These are phyloP conservation scores for Isabelozyma heimii DNA, from an alignment of 805 yeast genomes.

Conservation along the genomic window DNA sequence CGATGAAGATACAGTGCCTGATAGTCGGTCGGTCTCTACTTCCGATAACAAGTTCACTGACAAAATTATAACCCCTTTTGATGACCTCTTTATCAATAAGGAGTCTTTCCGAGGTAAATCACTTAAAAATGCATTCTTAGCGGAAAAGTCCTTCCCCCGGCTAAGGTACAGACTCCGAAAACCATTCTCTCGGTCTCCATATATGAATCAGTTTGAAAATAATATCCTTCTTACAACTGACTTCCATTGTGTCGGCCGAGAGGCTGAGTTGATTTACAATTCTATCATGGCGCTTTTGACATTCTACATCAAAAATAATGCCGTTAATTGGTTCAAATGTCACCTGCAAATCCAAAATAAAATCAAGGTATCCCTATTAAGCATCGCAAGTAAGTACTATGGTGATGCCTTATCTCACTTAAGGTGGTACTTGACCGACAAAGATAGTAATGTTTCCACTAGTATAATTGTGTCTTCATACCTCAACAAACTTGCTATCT, in stretches of 20 bases:
- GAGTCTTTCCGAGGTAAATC: background rate
- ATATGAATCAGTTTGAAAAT: background rate
- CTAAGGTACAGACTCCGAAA: background rate
- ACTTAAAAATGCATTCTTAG: background rate
- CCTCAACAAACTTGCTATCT: constrained; percentile 18
- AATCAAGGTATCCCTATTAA: background rate
- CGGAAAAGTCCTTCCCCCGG: background rate
- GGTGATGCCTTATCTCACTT: constrained; percentile 9
- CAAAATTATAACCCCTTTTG: no score
- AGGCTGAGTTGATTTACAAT: background rate
- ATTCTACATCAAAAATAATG: background rate
- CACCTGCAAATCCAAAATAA: background rate
- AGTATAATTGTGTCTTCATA: constrained; percentile 16
- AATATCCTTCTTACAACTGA: background rate
- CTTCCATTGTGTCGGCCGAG: background rate
- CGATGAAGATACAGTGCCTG: no score
- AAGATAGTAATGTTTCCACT: constrained; percentile 9
- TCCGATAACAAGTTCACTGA: no score
- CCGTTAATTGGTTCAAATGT: background rate
- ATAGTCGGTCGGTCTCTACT: no score
- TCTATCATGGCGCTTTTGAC: background rate
- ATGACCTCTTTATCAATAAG: no score
- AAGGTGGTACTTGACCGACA: background rate
- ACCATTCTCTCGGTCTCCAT: background rate
- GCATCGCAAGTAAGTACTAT: constrained; percentile 9